Conservation (phyloP, 2,329 filamentous ascomycete species). For the Ophiocordyceps camponoti-rufipedis region DNA sequence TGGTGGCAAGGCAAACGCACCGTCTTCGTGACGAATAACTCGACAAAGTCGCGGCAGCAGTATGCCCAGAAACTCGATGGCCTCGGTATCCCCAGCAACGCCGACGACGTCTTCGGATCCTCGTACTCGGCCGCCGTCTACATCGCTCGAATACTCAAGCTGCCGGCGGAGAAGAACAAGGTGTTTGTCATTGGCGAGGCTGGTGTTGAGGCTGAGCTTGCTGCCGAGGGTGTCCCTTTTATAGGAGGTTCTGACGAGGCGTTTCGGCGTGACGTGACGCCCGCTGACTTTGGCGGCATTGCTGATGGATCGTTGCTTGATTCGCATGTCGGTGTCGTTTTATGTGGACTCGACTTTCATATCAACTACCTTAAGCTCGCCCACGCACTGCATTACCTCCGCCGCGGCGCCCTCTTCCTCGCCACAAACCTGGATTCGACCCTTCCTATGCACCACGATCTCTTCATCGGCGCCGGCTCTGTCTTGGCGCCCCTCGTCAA, state of each 20-base stretch:
- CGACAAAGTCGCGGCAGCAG: constrained; percentile 82
- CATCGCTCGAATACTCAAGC: constrained; percentile 77
- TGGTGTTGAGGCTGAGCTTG: constrained; percentile 79
- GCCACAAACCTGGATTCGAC: constrained; percentile 91
- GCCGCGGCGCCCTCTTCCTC: constrained; percentile 65
- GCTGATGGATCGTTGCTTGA: constrained; percentile 63
- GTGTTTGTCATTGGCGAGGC: constrained; percentile 86
- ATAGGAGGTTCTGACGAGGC: constrained; percentile 74
- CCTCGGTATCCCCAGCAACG: constrained; percentile 60
- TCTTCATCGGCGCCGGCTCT: constrained; percentile 86
- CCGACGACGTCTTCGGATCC: constrained; percentile 90
- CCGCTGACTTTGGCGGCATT: constrained; percentile 63
- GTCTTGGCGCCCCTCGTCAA: constrained; percentile 61
- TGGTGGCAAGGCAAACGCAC: constrained; percentile 56
- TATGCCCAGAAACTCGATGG: constrained; percentile 81
- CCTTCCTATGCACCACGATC: constrained; percentile 58
- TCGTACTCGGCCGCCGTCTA: constrained; percentile 93
- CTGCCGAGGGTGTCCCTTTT: constrained; percentile 58
- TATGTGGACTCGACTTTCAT: constrained; percentile 84
- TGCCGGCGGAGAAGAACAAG: constrained; percentile 66
- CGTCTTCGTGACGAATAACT: constrained; percentile 98
- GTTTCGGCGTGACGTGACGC: constrained; percentile 59
- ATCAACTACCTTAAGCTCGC: constrained; percentile 88
- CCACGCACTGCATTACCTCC: constrained; percentile 71
- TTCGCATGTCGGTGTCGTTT: constrained; percentile 73